Evolutionary conservation across 768 basidiomycete genomes (phyloP), one percentile per base, ranked within the genome.

Genomic region (Lentinula boryana): DNA sequence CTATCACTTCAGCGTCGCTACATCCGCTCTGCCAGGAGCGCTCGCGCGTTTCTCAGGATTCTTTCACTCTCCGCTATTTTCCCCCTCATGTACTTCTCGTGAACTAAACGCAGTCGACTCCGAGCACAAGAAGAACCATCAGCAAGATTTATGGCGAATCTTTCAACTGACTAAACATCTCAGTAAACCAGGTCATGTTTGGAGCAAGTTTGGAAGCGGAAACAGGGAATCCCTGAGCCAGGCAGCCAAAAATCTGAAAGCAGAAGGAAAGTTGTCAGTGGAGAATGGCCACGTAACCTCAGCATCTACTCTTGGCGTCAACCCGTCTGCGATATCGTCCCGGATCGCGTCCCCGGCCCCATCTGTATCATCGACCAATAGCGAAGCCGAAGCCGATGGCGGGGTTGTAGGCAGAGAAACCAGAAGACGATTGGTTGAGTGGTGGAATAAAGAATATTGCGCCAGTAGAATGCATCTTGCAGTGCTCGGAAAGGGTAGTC

Each of bases 31-130:
- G 4, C 70, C 78, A 3, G 85, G 84, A 63, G 91, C 91, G 40
- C 81, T 94, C 56, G 82, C 85, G 68, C 86, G 93, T 63, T 88
- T 92, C 71, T 74, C 93, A 27, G 83, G 80, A 0, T 98, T 99
- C 76, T 98, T 99, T 74, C 91, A 91, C 64, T 89, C 85, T n/a
- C 96, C 96, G 0, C 80, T 96, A 44, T 98, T 99, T 68, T 71
- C 85, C 1, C 84, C 90, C 0, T 91, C 89, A 4, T 92, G 93
- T 69, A 95, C 93, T 0, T 80, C 84, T 31, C 85, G 94, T 35
- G 96, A 99, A 75, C 80, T 97, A 63, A 94, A 94, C 66, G 96
- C 97, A 1, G 95, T 99, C 44, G 89, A 99, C 71, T 96, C 93
- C 0, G 97, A 99, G 71, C 88, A 98, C 79, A 93, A 93, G 76